Evolutionary conservation across 805 yeast genomes (phyloP).

Genomic region (Ogataea populi-albae): DNA sequence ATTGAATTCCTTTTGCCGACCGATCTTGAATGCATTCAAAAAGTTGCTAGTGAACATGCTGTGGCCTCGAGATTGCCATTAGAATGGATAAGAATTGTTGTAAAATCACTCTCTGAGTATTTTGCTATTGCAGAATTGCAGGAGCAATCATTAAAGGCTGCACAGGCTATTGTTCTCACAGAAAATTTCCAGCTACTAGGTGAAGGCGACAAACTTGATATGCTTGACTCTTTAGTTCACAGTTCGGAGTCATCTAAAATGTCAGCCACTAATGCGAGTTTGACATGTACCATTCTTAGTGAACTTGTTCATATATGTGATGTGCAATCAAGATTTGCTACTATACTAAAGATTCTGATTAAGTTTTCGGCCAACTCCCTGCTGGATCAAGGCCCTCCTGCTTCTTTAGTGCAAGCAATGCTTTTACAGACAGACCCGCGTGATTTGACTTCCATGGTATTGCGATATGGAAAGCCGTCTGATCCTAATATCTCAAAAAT

Average conservation of each 20-base stretch:
- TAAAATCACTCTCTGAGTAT: constrained; percentile 19
- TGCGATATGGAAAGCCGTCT: constrained; percentile 18
- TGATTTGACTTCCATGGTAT: constrained; percentile 14
- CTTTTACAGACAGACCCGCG: constrained; percentile 10
- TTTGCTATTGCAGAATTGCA: constrained; percentile 21
- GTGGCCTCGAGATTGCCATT: constrained; percentile 7
- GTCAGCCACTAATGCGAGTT: constrained; percentile 9
- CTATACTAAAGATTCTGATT: constrained; percentile 14
- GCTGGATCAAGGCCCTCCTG: constrained; percentile 21
- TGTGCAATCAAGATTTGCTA: constrained; percentile 5
- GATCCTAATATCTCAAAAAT: constrained; percentile 28
- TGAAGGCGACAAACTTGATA: constrained; percentile 6
- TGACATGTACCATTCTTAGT: constrained; percentile 14
- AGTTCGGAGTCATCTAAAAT: constrained; percentile 12
- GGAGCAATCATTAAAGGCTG: constrained; percentile 14
- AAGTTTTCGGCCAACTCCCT: constrained; percentile 13
- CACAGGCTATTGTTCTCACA: constrained; percentile 5
- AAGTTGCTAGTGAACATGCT: constrained; percentile 13
- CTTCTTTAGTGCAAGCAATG: constrained; percentile 18
- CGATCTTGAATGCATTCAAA: constrained; percentile 21
- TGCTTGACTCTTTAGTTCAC: constrained; percentile 6
- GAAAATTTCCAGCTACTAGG: constrained; percentile 14
- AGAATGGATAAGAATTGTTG: constrained; percentile 22
- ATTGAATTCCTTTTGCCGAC: constrained; percentile 28
- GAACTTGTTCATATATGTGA: constrained; percentile 7